Percentiles rank a stretch among this genome's conserved stretches.
Conservation (phyloP, 164 flowering plant genomes). For the Vitis riparia region DNA sequence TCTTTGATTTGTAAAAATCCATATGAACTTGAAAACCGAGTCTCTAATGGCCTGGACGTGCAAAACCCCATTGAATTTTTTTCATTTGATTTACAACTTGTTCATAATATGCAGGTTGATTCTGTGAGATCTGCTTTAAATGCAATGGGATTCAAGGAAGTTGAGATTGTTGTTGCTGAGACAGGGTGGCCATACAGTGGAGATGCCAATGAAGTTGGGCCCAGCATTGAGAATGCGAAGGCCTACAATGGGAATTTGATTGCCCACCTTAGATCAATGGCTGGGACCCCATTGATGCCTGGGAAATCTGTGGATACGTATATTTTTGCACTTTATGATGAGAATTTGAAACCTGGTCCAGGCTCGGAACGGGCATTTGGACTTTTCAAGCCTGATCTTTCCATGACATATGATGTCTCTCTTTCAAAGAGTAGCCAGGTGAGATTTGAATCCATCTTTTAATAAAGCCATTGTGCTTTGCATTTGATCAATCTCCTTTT, state of each 20-base stretch:
- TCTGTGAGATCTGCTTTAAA: conserved; percentile 76
- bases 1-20: not conserved
- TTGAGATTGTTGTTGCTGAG: conserved; percentile 92
- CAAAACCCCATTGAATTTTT: not conserved
- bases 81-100: not conserved
- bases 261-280: conserved; percentile 74
- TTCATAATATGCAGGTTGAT: conserved; percentile 59
- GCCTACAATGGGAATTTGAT: conserved; percentile 88
- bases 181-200: conserved; percentile 97
- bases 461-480: too few relatives aligned
- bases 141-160: conserved; percentile 60
- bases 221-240: conserved; percentile 80
- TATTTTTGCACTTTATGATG: conserved; percentile 88
- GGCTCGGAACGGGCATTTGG: conserved; percentile 85
- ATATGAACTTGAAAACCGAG: not conserved
- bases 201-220: conserved; percentile 68
- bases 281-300: conserved; percentile 96
- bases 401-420: conserved; percentile 72
- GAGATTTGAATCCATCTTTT: not conserved
- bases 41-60: not conserved
- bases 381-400: conserved; percentile 74
- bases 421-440: conserved; percentile 72
- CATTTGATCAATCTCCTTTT: too few relatives aligned
- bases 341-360: conserved; percentile 85
- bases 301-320: conserved; percentile 88